Base-by-base conservation (phyloP, 2,329 filamentous ascomycete species). In the Talaromyces sp. region DNA sequence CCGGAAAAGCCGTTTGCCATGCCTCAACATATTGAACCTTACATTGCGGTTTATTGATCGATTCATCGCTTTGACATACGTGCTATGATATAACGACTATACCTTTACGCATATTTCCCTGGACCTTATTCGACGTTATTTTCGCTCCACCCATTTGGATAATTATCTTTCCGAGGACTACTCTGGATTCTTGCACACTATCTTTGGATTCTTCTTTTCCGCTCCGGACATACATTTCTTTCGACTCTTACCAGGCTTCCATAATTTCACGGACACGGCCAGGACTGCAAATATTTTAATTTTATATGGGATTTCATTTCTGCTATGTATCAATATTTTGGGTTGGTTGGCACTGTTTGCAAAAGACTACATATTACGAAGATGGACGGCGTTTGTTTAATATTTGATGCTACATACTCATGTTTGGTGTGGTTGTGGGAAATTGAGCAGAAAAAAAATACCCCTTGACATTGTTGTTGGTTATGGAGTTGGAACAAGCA, bases 1-100 rank as follows among this genome's bases (percentile, higher is more conserved):
- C 70, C 70, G 27, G 74, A 74, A 63, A 75, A 76, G 56, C 69
- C 73, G 5, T 65, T 73, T 14, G 71, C 71, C 41, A 70, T 70
- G 27, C 70, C 71, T 63, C 66, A 71, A 22, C 71, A 71, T 50
- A 68, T 66, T 24, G 61, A 63, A 22, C 71, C 69, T 14, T 69
- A 68, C 60, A 72, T 76, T 49, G 67, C 71, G 59, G 73, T 73
- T 43, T 76, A 68, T 65, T 76, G 68, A 72, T 68, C 37, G 19
- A 45, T 27, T 24, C 35, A 16, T 60, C 24, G 10, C 24, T 50
- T 57, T 52, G 37, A 35, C 14, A 16, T 54, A 62, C 45, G 64
- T 62, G 41, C 60, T 39, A 66, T 56, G 64, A 66, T 59, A 59
- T 66, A 45, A 66, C 60, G 64, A 64, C 54, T 52, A 27, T 52